Conservation (phyloP, 2,329 filamentous ascomycete species). For the Fonsecaea multimorphosa region DNA sequence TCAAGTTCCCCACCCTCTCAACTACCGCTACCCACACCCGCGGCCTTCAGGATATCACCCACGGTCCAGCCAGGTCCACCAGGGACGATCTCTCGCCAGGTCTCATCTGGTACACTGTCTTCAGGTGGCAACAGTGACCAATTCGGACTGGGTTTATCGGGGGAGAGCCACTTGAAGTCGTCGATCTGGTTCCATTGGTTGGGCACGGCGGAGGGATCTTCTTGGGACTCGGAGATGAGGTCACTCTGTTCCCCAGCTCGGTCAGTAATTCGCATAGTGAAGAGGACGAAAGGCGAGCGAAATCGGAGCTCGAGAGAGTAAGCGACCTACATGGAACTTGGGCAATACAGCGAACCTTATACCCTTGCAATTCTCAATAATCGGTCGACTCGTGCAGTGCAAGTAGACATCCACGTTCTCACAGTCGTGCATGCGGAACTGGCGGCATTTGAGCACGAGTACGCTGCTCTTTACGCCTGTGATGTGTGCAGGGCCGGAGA, state of each 20-base stretch:
- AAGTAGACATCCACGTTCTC: slow-evolving; percentile 82
- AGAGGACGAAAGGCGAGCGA: background rate
- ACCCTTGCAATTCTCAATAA: slow-evolving; percentile 84
- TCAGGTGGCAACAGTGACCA: slow-evolving; percentile 73
- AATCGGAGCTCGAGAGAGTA: background rate
- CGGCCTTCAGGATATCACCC: slow-evolving; percentile 66
- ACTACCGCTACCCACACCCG: slow-evolving; percentile 16
- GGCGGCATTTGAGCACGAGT: slow-evolving; percentile 75
- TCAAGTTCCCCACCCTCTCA: background rate
- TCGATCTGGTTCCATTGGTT: slow-evolving; percentile 91
- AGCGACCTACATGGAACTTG: slow-evolving; percentile 31
- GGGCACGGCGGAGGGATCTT: slow-evolving; percentile 16
- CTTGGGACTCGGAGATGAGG: slow-evolving; percentile 38
- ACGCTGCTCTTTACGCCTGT: slow-evolving; percentile 75
- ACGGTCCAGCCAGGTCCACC: slow-evolving; percentile 67
- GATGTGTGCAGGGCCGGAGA: slow-evolving; percentile 81
- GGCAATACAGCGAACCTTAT: slow-evolving; percentile 83
- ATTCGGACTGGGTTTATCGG: slow-evolving; percentile 75
- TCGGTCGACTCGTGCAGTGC: slow-evolving; percentile 79
- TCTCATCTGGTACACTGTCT: slow-evolving; percentile 63
- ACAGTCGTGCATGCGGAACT: slow-evolving; percentile 92
- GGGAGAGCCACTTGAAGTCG: slow-evolving; percentile 97
- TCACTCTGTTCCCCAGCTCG: slow-evolving; percentile 25
- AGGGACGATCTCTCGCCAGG: slow-evolving; percentile 73
- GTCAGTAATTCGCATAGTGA: background rate